Conservation (phyloP, 306 rosid species). For the Ammopiptanthus mongolicus region DNA sequence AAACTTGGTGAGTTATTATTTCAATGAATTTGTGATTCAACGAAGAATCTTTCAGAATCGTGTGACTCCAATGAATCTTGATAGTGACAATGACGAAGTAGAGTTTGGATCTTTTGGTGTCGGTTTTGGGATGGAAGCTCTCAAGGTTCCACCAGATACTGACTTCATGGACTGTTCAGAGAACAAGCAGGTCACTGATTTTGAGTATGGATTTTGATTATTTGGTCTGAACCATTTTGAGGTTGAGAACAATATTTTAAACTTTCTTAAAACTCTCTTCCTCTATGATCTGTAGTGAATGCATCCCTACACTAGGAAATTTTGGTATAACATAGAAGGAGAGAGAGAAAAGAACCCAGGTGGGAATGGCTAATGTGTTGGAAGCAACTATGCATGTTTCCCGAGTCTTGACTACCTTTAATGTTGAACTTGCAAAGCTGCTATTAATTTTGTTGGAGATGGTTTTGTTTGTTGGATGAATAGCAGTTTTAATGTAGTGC, state of each 20-base stretch:
- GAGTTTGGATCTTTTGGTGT: slow-evolving; percentile 58
- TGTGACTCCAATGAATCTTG: slow-evolving; percentile 50
- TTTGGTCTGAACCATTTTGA: slow-evolving; percentile 19
- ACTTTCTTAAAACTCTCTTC: background rate
- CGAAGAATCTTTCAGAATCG: slow-evolving; percentile 87
- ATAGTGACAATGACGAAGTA: slow-evolving; percentile 82
- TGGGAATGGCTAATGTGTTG: background rate
- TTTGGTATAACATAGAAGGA: background rate
- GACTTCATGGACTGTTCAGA: slow-evolving; percentile 35
- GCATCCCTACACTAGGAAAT: slow-evolving; percentile 4
- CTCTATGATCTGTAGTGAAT: slow-evolving; percentile 7
- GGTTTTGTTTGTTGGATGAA: background rate
- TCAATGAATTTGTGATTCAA: slow-evolving; percentile 62
- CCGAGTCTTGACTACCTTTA: slow-evolving; percentile 2
- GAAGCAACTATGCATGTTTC: slow-evolving; percentile 24
- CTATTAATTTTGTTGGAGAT: slow-evolving; percentile 15
- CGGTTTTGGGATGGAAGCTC: slow-evolving; percentile 48
- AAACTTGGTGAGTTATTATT: slow-evolving; percentile 72
- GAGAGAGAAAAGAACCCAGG: background rate
- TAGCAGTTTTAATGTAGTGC: slow-evolving; percentile 18
- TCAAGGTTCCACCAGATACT: slow-evolving; percentile 29
- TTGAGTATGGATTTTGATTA: slow-evolving; percentile 27
- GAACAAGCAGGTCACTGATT: slow-evolving; percentile 52
- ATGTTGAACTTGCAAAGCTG: slow-evolving; percentile 25
- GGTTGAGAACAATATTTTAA: background rate